Percentiles rank a stretch among this genome's conserved stretches.
Conservation (phyloP, 805 yeast species). For the Maudiozyma turicensis region DNA sequence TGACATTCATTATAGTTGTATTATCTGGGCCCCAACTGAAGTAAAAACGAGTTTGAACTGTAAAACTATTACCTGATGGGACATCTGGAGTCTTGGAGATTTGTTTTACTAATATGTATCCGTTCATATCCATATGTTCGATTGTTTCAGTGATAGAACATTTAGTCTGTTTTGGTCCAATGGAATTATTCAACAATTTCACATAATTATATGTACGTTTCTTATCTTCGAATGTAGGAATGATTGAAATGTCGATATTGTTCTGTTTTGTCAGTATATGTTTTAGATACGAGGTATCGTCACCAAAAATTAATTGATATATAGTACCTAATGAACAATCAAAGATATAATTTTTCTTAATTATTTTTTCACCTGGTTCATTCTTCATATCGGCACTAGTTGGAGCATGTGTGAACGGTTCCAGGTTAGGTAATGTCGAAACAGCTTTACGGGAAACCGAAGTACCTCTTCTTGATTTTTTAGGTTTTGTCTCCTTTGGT, state of each 20-base stretch:
- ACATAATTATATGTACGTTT: slow-evolving; percentile 44
- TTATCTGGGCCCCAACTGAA: slow-evolving; percentile 55
- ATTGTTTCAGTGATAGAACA: slow-evolving; percentile 51
- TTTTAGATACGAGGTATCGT: slow-evolving; percentile 40
- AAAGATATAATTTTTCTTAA: slow-evolving; percentile 40
- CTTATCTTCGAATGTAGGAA: slow-evolving; percentile 34
- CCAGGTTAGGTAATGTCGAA: slow-evolving; percentile 26
- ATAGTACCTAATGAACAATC: slow-evolving; percentile 61
- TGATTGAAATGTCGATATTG: slow-evolving; percentile 47
- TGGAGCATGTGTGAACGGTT: slow-evolving; percentile 35
- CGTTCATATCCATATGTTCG: slow-evolving; percentile 38
- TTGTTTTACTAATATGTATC: slow-evolving; percentile 38
- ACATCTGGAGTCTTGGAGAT: slow-evolving; percentile 61
- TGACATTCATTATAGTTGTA: slow-evolving; percentile 41
- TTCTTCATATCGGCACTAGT: slow-evolving; percentile 36
- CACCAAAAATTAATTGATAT: slow-evolving; percentile 50
- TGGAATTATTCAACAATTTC: slow-evolving; percentile 50
- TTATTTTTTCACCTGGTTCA: slow-evolving; percentile 42
- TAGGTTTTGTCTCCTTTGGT: slow-evolving; percentile 4
- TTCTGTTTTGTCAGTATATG: slow-evolving; percentile 46
- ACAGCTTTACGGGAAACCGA: slow-evolving; percentile 2
- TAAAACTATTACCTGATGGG: slow-evolving; percentile 63
- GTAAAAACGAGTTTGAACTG: slow-evolving; percentile 48
- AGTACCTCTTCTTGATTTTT: slow-evolving; percentile 7
- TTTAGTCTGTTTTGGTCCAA: slow-evolving; percentile 66